Evolutionary conservation across 768 basidiomycete species (phyloP), one percentile per base, ranked within the genome.

Genomic region (Termitomyces eurrhizus): DNA sequence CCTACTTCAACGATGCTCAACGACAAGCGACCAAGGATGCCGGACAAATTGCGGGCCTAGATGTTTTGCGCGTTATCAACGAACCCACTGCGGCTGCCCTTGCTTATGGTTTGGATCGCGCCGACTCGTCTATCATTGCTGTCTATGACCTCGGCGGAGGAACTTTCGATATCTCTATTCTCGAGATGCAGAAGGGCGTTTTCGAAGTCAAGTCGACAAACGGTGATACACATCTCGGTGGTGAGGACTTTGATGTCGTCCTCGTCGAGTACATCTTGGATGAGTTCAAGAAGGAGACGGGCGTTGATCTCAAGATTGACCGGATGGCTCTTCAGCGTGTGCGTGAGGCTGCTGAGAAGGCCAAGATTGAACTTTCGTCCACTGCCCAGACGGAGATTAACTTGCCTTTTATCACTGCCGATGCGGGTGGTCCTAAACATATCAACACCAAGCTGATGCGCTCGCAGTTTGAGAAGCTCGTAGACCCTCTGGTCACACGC

Each of bases 201-300:
- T 99, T 98, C 75, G 97, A 98, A 76, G 97, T 99, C 72, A 99
- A 98, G 81, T 98, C 97, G 0, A 99, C 97, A 58, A 98, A 98
- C 71, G 97, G 97, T 72, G 96, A 99, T 75, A 98, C 97, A 16
- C 97, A 99, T 73, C 86, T 99, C 60, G 97, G 93, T 66, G 83
- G 83, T 72, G 97, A 99, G 77, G 97, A 98, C 75, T 98, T 98
- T 71, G 97, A 98, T 70, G 88, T 96, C 59, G 77, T 86, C 42
- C 85, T 98, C 46, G 89, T 98, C 64, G 85, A 95, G 65, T 77
- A 91, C 76, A 82, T 99, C 70, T 74, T 98, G 50, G 79, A 82
- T 59, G 90, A 95, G 74, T 98, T 98, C 89, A 93, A 97, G 86
- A 95, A 95, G 79, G 89, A 95, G 72, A 79, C 81, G 5, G 90